Conservation (phyloP, 2,329 filamentous ascomycete genomes). For the Aspergillus quadrilineatus region DNA sequence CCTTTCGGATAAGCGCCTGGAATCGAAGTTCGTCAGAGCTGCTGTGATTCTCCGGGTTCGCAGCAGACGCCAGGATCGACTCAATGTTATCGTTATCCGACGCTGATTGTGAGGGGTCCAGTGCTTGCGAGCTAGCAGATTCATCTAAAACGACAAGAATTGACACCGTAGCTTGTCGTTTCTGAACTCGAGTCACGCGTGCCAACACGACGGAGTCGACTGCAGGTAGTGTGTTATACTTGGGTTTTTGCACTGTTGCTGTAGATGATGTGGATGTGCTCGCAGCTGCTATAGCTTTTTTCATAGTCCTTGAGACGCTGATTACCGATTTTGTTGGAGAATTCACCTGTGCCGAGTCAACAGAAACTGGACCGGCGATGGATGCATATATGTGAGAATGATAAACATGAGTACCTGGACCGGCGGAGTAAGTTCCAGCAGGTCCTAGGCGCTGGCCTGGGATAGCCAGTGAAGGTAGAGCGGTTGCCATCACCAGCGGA, state of each 20-base stretch:
- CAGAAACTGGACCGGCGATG: conserved; percentile 69
- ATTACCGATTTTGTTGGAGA: conserved; percentile 39
- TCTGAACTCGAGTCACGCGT: conserved; percentile 79
- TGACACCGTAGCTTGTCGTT: conserved; percentile 78
- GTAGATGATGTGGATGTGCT: conserved; percentile 16
- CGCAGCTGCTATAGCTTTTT: neutral
- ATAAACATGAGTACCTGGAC: conserved; percentile 81
- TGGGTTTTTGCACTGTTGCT: conserved; percentile 35
- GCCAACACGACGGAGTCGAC: conserved; percentile 80
- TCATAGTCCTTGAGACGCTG: conserved; percentile 33
- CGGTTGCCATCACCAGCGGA: conserved; percentile 27
- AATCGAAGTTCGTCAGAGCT: conserved; percentile 66
- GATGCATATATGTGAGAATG: conserved; percentile 75
- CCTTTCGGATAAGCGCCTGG: conserved; percentile 78
- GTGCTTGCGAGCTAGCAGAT: conserved; percentile 15
- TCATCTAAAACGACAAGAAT: conserved; percentile 76
- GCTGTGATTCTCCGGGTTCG: conserved; percentile 42
- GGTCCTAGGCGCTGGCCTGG: conserved; percentile 80
- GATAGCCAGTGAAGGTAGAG: conserved; percentile 58
- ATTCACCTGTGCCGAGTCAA: conserved; percentile 47
- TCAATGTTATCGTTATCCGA: conserved; percentile 41
- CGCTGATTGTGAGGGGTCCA: conserved; percentile 23
- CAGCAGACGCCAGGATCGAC: conserved; percentile 38
- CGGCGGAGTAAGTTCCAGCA: conserved; percentile 65
- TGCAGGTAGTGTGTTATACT: conserved; percentile 74